These are phyloP conservation scores for Leucocoprinus sp. DNA, from an alignment of 768 basidiomycete species.

Conservation along the genomic window DNA sequence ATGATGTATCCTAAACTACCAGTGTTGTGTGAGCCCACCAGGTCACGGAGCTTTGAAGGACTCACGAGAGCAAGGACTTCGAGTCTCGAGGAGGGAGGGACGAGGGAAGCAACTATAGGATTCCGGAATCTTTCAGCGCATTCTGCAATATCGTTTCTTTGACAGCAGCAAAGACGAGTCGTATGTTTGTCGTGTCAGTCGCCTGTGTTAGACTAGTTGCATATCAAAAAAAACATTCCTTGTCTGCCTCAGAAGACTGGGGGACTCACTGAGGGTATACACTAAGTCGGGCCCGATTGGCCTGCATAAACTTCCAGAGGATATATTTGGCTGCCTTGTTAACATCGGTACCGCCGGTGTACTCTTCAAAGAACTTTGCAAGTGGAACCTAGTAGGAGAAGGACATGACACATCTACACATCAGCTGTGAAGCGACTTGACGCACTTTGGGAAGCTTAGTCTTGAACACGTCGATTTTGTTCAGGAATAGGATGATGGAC, in stretches of 20 bases:
- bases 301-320: slow-evolving; percentile 91
- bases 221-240: slow-evolving; percentile 16
- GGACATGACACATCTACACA: neutral
- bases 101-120: slow-evolving; percentile 33
- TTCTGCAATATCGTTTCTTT: slow-evolving; percentile 93
- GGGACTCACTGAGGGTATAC: slow-evolving; percentile 58
- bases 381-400: slow-evolving; percentile 47
- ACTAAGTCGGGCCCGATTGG: slow-evolving; percentile 73
- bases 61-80: slow-evolving; percentile 2
- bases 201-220: slow-evolving; percentile 68
- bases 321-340: slow-evolving; percentile 95
- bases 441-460: slow-evolving; percentile 65
- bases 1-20: neutral
- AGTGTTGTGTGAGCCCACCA: neutral
- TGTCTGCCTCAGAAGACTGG: slow-evolving; percentile 9
- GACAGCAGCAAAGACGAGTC: slow-evolving; percentile 77
- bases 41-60: neutral
- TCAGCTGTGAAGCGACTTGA: neutral
- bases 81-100: neutral
- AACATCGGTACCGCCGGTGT: slow-evolving; percentile 82
- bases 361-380: slow-evolving; percentile 80
- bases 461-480: slow-evolving; percentile 92
- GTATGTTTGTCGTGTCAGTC: slow-evolving; percentile 80
- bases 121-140: slow-evolving; percentile 78
- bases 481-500: slow-evolving; percentile 85